Percentiles rank a stretch among this genome's conserved stretches.
phyloP scores from a whole-genome alignment of 2,329 filamentous ascomycete genomes.

The Stachybotrys chartarum region DNA sequence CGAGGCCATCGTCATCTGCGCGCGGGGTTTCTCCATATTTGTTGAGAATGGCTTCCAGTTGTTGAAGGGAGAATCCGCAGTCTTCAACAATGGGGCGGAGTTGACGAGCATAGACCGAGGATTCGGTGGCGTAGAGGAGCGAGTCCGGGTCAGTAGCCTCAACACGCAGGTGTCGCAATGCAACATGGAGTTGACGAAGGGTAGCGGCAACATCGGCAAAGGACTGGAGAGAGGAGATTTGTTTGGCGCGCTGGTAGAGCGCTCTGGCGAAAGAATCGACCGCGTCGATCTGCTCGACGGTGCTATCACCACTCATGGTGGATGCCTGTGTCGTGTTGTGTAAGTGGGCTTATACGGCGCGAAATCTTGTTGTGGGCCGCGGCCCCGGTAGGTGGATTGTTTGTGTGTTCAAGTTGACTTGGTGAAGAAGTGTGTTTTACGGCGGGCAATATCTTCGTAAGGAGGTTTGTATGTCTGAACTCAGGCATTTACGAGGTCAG shows the following conservation, averaged over 20 bases:
- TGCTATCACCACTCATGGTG: slow-evolving; percentile 20
- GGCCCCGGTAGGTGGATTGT: background rate
- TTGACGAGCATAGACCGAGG: slow-evolving; percentile 38
- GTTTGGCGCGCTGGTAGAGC: slow-evolving; percentile 46
- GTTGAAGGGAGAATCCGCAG: slow-evolving; percentile 45
- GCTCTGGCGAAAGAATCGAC: slow-evolving; percentile 48
- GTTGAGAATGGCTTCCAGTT: slow-evolving; percentile 46
- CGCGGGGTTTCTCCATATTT: slow-evolving; percentile 29
- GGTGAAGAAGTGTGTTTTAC: no score
- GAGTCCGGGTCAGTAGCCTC: slow-evolving; percentile 52
- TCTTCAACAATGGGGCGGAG: slow-evolving; percentile 46
- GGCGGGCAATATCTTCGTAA: no score
- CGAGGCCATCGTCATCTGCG: slow-evolving; percentile 22
- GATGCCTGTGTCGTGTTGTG: background rate
- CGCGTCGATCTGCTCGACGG: slow-evolving; percentile 42
- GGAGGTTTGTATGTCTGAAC: no score
- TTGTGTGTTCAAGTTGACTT: background rate
- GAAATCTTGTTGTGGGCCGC: background rate
- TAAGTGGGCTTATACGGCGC: background rate
- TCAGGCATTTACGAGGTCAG: background rate
- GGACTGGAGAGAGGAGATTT: slow-evolving; percentile 34
- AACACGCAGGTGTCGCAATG: slow-evolving; percentile 49
- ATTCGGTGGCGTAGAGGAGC: slow-evolving; percentile 36
- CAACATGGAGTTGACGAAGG: slow-evolving; percentile 46
- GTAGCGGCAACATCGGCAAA: slow-evolving; percentile 42